Percentiles rank a stretch among this genome's conserved stretches.
phyloP scores from a whole-genome alignment of 2,329 filamentous ascomycete genomes.

The Ophiostoma australiae region DNA sequence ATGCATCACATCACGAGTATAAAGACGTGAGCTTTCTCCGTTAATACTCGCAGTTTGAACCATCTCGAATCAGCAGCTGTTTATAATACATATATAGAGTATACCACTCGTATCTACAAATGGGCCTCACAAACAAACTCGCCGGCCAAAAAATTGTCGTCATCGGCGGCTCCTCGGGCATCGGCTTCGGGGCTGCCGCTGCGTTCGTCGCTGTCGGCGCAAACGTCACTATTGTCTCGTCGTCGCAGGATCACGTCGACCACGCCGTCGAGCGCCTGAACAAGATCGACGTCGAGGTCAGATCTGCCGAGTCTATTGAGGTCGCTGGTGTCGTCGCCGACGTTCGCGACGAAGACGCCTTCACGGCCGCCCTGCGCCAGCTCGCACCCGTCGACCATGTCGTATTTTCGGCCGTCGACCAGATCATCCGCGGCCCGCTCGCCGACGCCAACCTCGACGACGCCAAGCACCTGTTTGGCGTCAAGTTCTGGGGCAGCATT shows the following conservation, averaged over 20 bases:
- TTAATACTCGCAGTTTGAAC: background rate
- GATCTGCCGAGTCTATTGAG: background rate
- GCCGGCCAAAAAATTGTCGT: constrained; percentile 36
- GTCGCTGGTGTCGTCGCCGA: constrained; percentile 34
- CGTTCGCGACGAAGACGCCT: constrained; percentile 35
- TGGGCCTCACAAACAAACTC: constrained; percentile 34
- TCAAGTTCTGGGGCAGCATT: constrained; percentile 40
- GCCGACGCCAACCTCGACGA: constrained; percentile 35
- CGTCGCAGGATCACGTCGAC: constrained; percentile 33
- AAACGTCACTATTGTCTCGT: constrained; percentile 36
- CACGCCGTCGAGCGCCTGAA: constrained; percentile 33
- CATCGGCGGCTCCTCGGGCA: constrained; percentile 39
- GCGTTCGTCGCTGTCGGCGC: constrained; percentile 37
- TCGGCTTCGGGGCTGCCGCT: constrained; percentile 39
- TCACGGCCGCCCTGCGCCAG: constrained; percentile 32
- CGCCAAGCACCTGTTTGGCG: constrained; percentile 36
- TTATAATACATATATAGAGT: too few species aligned
- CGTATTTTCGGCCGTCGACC: constrained; percentile 38
- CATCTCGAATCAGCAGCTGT: too few species aligned
- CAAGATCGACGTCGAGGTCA: constrained; percentile 19
- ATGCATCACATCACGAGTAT: background rate
- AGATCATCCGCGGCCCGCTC: constrained; percentile 37
- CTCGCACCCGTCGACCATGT: constrained; percentile 39
- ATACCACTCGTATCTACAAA: constrained; percentile 6
- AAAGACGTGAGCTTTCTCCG: background rate